Percentiles rank a stretch among this genome's conserved stretches.
Evolutionary conservation across 2,329 filamentous ascomycete species (phyloP).

Genomic region (Fusarium torulosum): DNA sequence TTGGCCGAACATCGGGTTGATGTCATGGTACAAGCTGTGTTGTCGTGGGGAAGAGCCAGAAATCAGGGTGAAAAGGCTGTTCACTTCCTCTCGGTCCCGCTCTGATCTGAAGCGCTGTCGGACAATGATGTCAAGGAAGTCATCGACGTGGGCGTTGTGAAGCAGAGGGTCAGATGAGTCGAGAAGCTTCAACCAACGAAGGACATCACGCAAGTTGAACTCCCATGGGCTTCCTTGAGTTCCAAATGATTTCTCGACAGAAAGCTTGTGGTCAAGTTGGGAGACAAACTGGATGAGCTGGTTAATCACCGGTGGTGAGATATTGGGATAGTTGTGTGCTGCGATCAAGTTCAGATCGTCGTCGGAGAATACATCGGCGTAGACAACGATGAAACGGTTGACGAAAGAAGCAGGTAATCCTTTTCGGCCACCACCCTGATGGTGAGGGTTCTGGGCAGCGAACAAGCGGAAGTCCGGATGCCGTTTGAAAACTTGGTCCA

Average conservation of each 20-base stretch:
- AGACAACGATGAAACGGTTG: constrained; percentile 97
- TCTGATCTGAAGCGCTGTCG: constrained; percentile 85
- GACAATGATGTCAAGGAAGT: constrained; percentile 87
- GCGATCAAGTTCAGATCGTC: constrained; percentile 88
- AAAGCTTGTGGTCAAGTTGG: constrained; percentile 78
- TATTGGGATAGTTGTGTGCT: constrained; percentile 76
- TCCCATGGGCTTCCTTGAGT: constrained; percentile 87
- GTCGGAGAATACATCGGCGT: constrained; percentile 88
- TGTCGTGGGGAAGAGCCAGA: constrained; percentile 67
- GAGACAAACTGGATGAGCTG: constrained; percentile 85
- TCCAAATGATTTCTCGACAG: constrained; percentile 69
- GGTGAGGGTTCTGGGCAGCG: constrained; percentile 96
- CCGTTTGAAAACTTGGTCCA: constrained; percentile 92
- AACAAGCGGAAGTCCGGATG: constrained; percentile 95
- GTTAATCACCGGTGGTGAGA: constrained; percentile 69
- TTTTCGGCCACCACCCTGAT: constrained; percentile 95
- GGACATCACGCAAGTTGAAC: constrained; percentile 91
- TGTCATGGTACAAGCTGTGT: constrained; percentile 79
- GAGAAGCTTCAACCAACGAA: constrained; percentile 83
- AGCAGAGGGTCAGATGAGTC: constrained; percentile 68
- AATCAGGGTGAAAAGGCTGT: constrained; percentile 73
- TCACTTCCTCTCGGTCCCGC: constrained; percentile 74
- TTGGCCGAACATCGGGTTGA: constrained; percentile 76
- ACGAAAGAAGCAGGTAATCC: constrained; percentile 96
- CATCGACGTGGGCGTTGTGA: constrained; percentile 69